Percentiles rank a stretch among this genome's conserved stretches.
Conservation (phyloP, 257 asterid species). For the Leonotis leonurus region DNA sequence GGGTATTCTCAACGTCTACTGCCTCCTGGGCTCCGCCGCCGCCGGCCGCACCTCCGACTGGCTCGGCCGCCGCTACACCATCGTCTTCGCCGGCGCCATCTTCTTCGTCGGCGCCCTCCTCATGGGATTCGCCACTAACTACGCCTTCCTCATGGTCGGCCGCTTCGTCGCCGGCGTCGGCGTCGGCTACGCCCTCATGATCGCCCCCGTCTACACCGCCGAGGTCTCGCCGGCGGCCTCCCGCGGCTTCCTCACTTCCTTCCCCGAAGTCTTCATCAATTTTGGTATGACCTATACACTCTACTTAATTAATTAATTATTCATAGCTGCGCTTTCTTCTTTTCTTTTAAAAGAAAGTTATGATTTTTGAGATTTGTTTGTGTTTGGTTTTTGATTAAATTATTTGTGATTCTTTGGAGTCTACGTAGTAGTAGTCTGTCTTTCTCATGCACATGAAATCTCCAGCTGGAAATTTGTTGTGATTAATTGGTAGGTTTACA, state of each 20-base stretch:
- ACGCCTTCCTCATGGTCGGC: conserved; percentile 16
- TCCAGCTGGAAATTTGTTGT: neutral
- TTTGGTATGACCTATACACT: neutral
- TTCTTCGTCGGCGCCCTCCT: conserved; percentile 17
- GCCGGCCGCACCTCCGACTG: conserved; percentile 17
- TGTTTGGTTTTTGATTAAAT: neutral
- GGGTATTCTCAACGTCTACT: conserved; percentile 12
- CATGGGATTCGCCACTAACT: conserved; percentile 23
- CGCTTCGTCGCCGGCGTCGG: conserved; percentile 34
- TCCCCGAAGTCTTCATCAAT: neutral
- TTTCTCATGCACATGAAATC: neutral
- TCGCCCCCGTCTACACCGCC: conserved; percentile 77
- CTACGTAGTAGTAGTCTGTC: neutral
- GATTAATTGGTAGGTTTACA: neutral
- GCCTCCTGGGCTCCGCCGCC: conserved; percentile 20
- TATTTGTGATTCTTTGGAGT: neutral
- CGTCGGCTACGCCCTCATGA: conserved; percentile 82
- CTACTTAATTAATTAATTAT: too few relatives aligned
- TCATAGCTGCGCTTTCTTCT: neutral
- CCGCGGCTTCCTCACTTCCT: conserved; percentile 39
- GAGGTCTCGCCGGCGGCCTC: conserved; percentile 56
- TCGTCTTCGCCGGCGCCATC: conserved; percentile 4
- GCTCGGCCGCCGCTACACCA: conserved; percentile 25
- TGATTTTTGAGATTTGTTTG: neutral
- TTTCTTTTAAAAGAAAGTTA: too few relatives aligned